phyloP scores from a whole-genome alignment of 2,329 filamentous ascomycete species.

The Gaeumannomyces sp. region DNA sequence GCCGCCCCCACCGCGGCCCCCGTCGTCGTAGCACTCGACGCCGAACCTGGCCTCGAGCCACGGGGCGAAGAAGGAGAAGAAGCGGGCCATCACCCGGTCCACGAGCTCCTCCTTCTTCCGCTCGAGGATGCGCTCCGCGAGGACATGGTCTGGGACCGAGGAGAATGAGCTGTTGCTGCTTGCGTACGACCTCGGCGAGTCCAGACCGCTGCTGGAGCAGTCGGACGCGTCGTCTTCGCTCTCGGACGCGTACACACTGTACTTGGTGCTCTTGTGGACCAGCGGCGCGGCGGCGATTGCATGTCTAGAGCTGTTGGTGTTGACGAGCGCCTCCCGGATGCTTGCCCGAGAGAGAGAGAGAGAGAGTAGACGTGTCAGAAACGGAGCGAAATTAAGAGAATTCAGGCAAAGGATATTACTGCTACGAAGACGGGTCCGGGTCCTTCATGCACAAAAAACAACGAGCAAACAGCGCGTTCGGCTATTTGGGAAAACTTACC shows the following conservation, averaged over 20 bases:
- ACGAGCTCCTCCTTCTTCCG: conserved; percentile 19
- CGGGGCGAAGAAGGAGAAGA: conserved; percentile 15
- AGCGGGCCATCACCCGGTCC: conserved; percentile 20
- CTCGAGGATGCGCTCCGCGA: background rate
- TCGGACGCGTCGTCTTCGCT: background rate
- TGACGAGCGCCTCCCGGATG: too few species aligned
- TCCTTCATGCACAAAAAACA: too few species aligned
- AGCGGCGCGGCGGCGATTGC: background rate
- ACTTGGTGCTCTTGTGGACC: background rate
- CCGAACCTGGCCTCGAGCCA: conserved; percentile 17
- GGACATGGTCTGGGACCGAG: background rate
- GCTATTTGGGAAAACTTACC: too few species aligned
- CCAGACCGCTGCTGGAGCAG: background rate
- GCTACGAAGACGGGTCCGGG: too few species aligned
- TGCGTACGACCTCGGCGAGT: background rate
- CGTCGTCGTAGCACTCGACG: conserved; percentile 9
- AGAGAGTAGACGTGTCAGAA: too few species aligned
- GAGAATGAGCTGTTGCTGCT: background rate
- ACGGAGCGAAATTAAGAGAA: too few species aligned
- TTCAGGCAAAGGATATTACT: too few species aligned
- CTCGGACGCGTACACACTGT: background rate
- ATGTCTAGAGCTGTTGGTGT: background rate
- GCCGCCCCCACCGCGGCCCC: conserved; percentile 5
- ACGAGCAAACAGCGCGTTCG: too few species aligned
- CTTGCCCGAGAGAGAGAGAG: too few species aligned